Conservation (phyloP, 2,329 filamentous ascomycete species). For the Fusarium sp. region DNA sequence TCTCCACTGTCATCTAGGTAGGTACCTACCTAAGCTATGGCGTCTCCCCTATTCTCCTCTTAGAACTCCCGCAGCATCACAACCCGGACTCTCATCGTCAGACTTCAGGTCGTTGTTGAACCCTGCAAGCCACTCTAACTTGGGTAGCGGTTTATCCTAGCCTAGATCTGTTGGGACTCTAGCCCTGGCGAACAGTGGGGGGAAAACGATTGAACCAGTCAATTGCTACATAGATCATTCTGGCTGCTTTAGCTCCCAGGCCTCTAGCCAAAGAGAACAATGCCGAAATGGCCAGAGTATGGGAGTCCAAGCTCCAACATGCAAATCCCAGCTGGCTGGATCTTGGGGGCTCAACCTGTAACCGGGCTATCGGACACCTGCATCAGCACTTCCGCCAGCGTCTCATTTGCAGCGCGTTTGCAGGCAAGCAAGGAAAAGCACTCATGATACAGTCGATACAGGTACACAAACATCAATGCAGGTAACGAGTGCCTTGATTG, state of each 20-base stretch:
- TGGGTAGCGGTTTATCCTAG: constrained; percentile 15
- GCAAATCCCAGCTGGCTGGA: constrained; percentile 18
- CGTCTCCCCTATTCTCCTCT: constrained; percentile 32
- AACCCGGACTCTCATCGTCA: constrained; percentile 6
- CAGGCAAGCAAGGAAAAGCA: constrained; percentile 18
- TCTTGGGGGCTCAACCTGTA: constrained; percentile 17
- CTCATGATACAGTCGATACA: background rate
- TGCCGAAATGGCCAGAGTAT: constrained; percentile 9
- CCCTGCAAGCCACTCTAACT: constrained; percentile 42
- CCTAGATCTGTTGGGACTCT: constrained; percentile 32
- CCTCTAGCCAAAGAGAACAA: constrained; percentile 21
- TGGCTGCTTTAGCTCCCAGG: constrained; percentile 16
- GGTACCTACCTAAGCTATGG: background rate
- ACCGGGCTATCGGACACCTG: constrained; percentile 29
- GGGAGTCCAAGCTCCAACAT: constrained; percentile 25
- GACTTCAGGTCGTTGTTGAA: constrained; percentile 33
- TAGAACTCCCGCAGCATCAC: constrained; percentile 3
- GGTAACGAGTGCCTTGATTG: constrained; percentile 22
- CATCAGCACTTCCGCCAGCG: constrained; percentile 28
- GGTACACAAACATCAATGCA: constrained; percentile 30
- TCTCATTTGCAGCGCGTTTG: constrained; percentile 14
- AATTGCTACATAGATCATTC: constrained; percentile 33
- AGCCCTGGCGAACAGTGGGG: constrained; percentile 18
- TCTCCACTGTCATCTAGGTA: constrained; percentile 36
- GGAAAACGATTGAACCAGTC: constrained; percentile 17